phyloP scores from a whole-genome alignment of 805 yeast species.

The Suhomyces prunicola region DNA sequence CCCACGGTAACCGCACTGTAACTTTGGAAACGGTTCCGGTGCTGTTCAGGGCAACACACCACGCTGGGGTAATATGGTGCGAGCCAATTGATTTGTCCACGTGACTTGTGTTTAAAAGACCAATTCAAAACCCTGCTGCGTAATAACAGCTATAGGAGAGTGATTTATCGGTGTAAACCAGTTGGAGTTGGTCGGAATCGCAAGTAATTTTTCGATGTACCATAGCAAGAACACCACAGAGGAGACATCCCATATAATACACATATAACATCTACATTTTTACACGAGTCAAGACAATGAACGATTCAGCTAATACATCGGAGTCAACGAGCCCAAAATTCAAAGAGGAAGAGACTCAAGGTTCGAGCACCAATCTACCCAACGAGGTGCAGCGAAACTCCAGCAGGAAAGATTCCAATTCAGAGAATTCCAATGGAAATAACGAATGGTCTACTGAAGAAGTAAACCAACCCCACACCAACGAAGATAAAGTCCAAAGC shows the following conservation, averaged over 20 bases:
- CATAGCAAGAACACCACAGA: neutral
- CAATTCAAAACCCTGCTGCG: neutral
- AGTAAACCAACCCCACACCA: neutral
- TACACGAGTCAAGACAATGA: neutral
- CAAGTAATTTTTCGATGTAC: neutral
- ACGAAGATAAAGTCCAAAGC: slow-evolving; percentile 7
- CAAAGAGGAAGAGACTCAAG: slow-evolving; percentile 2
- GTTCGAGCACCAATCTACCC: neutral
- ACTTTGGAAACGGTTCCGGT: neutral
- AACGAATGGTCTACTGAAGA: slow-evolving; percentile 2
- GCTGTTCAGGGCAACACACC: neutral
- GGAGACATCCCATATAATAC: neutral
- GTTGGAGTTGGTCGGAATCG: neutral
- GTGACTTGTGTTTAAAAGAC: neutral
- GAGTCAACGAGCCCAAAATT: neutral
- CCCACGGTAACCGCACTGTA: too few relatives aligned
- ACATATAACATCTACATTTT: neutral
- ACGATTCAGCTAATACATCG: neutral
- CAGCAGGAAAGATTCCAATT: neutral
- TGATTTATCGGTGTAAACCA: neutral
- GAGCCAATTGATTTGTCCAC: neutral
- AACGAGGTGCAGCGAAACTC: neutral
- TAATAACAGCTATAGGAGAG: neutral
- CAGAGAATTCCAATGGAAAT: neutral
- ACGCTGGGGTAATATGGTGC: neutral